phyloP scores from a whole-genome alignment of 176 grass and related monocot genomes.

The Aegilops tauschii region DNA sequence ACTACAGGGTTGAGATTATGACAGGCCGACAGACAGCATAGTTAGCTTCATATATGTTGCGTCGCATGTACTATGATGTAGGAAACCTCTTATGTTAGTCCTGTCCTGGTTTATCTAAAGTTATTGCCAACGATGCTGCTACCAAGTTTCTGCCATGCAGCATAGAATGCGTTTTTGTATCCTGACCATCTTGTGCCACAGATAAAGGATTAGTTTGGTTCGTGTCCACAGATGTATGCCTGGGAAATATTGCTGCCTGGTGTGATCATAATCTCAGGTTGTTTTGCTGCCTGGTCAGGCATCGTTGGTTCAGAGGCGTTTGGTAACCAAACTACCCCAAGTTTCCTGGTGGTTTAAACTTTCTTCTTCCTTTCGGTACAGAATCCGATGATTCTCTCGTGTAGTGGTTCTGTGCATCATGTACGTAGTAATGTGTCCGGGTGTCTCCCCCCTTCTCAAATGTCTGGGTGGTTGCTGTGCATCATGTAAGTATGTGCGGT shows the following conservation, averaged over 20 bases:
- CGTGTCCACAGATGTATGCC: too few relatives aligned
- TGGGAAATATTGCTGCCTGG: too few relatives aligned
- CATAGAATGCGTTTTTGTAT: neutral
- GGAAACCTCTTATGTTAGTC: neutral
- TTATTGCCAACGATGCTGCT: neutral
- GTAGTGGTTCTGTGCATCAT: neutral
- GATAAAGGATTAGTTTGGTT: too few relatives aligned
- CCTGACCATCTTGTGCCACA: neutral
- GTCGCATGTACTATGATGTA: conserved; percentile 14
- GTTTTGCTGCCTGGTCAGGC: too few relatives aligned
- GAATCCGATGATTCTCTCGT: neutral
- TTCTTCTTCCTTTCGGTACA: neutral
- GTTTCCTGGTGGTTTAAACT: neutral
- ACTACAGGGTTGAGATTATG: neutral
- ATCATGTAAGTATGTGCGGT: too few relatives aligned
- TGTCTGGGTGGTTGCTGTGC: too few relatives aligned
- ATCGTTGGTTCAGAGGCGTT: too few relatives aligned
- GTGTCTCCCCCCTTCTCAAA: neutral
- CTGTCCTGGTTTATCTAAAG: neutral
- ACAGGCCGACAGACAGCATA: neutral
- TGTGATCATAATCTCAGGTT: too few relatives aligned
- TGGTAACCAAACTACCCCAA: too few relatives aligned
- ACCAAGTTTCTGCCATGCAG: neutral
- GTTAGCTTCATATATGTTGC: neutral
- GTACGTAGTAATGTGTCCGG: neutral